A percentile compares a stretch with the other conserved stretches of the same genome.
phyloP scores from a whole-genome alignment of 805 yeast genomes.

The Citeromyces nyonsensis region DNA sequence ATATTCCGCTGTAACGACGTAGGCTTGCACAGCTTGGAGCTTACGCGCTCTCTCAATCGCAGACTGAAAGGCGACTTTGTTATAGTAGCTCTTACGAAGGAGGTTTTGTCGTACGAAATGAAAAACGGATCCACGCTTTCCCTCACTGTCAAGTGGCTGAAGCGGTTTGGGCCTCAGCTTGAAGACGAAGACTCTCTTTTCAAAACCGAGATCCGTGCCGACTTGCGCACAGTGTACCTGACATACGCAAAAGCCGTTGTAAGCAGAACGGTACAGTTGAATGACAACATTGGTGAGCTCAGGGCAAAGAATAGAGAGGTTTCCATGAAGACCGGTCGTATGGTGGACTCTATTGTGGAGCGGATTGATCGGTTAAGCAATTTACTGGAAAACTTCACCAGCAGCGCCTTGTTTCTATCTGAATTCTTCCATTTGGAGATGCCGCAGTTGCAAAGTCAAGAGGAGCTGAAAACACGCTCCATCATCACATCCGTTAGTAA shows the following conservation, averaged over 20 bases:
- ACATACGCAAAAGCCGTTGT: constrained; percentile 27
- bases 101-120: constrained; percentile 23
- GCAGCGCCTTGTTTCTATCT: constrained; percentile 10
- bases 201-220: constrained; percentile 10
- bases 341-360: constrained; percentile 10
- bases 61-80: constrained; percentile 21
- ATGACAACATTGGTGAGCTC: constrained; percentile 17
- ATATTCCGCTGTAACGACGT: constrained; percentile 26
- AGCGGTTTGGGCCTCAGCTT: constrained; percentile 23
- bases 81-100: constrained; percentile 10
- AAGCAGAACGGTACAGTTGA: constrained; percentile 17
- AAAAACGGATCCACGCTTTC: constrained; percentile 11
- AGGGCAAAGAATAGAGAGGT: constrained; percentile 29
- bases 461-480: constrained; percentile 11
- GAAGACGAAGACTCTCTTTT: constrained; percentile 14
- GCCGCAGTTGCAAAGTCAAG: constrained; percentile 10
- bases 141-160: constrained; percentile 30
- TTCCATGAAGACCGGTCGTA: constrained; percentile 47
- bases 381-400: constrained; percentile 18
- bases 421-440: constrained; percentile 18
- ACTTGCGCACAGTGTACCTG: constrained; percentile 20
- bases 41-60: constrained; percentile 27
- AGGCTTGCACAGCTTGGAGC: constrained; percentile 20
- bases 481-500: constrained; percentile 1
- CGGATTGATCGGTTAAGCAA: constrained; percentile 10